Base-by-base conservation (phyloP, 768 basidiomycete genomes). In the Calocybe cyanea region DNA sequence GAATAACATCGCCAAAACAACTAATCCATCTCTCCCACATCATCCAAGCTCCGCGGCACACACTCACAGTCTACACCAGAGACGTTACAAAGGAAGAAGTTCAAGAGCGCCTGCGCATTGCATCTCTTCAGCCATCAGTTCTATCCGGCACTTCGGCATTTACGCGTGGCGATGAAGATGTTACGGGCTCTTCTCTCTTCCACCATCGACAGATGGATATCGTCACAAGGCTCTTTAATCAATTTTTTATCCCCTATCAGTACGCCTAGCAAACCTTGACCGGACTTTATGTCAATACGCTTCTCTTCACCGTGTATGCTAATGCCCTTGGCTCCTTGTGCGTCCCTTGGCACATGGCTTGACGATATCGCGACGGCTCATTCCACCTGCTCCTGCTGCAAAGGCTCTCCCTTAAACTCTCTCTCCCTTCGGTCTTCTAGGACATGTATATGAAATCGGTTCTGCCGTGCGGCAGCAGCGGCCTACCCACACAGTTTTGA, bases 41-140 rank as follows among this genome's bases (percentile, higher is more conserved):
- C n/a, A n/a, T n/a, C n/a, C n/a, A n/a, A n/a, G n/a, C n/a, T n/a
- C n/a, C n/a, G n/a, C n/a, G n/a, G n/a, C n/a, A n/a, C n/a, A n/a
- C n/a, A n/a, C n/a, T n/a, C n/a, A n/a, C n/a, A n/a, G n/a, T n/a
- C n/a, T n/a, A n/a, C n/a, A n/a, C n/a, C n/a, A n/a, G n/a, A n/a
- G 74, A 81, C 28, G 64, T 72, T 2, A 58, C 72, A 0, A 67
- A 71, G 36, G 69, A 71, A 28, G 72, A 75, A 44, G 68, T 71
- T 2, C 67, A 77, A 51, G 69, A 68, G 43, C 66, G 77, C 24
- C 60, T 82, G 54, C 69, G 82, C 36, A 69, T 81, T 20, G 71
- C 75, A 14, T 84, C 83, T 3, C 66, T 83, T 67, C 79, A 80
- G 51, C 76, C 81, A 1, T 80, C 80, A 1, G 45, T 73, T 35